Conservation (phyloP, 2,329 filamentous ascomycete species). For the Trichoderma citrinoviride region DNA sequence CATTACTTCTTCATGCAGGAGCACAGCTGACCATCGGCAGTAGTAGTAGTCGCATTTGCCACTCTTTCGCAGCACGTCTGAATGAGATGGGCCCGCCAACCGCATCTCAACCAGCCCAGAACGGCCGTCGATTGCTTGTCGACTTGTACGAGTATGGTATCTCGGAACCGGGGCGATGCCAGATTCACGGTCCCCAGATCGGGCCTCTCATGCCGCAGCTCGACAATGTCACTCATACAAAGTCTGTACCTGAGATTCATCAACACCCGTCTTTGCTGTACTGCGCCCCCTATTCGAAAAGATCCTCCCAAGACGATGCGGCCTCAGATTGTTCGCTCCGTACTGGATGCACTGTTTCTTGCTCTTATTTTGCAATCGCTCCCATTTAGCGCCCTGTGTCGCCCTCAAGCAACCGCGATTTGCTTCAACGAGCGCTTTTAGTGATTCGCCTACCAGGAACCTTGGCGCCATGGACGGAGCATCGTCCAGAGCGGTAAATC, state of each 20-base stretch:
- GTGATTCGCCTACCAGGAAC: conserved; percentile 12
- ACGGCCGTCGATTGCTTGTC: neutral
- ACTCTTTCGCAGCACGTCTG: neutral
- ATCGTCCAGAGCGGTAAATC: conserved; percentile 15
- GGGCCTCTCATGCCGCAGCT: conserved; percentile 1
- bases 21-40: conserved; percentile 15
- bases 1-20: conserved; percentile 12
- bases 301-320: neutral
- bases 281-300: neutral
- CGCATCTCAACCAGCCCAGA: conserved; percentile 1
- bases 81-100: neutral
- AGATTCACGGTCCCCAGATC: conserved; percentile 10
- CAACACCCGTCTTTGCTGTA: too few relatives aligned
- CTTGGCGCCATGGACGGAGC: conserved; percentile 17
- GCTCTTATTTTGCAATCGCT: neutral
- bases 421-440: conserved; percentile 2
- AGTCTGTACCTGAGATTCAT: neutral
- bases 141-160: neutral
- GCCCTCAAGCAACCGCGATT: conserved; percentile 10
- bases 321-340: conserved; percentile 4
- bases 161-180: conserved; percentile 6
- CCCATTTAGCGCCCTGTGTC: conserved; percentile 1
- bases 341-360: conserved; percentile 11
- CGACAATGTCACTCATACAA: neutral
- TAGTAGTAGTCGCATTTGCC: neutral